Evolutionary conservation across 1,139 yeast species (phyloP).

Genomic region (Candida gigantensis): DNA sequence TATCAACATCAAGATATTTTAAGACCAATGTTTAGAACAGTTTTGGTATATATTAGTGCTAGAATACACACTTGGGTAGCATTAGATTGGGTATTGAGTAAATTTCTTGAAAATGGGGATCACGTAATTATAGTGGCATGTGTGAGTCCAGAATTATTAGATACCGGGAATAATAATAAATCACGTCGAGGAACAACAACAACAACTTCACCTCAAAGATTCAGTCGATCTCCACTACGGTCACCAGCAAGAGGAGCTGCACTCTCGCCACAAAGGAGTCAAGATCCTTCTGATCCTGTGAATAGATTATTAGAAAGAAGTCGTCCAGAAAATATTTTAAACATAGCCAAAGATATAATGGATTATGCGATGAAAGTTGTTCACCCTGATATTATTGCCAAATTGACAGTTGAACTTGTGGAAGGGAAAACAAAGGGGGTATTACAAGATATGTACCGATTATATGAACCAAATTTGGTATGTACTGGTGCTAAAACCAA

Average conservation of each 20-base stretch:
- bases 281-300: conserved; percentile 17
- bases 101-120: conserved; percentile 61
- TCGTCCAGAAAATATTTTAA: conserved; percentile 36
- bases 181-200: conserved; percentile 10
- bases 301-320: conserved; percentile 34
- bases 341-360: conserved; percentile 45
- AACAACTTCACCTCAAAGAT: conserved; percentile 21
- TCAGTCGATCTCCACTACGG: too few relatives aligned
- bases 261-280: conserved; percentile 1
- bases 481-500: conserved; percentile 61
- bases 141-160: conserved; percentile 19
- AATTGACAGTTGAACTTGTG: conserved; percentile 62
- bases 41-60: conserved; percentile 68
- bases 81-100: conserved; percentile 62
- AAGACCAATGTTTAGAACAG: conserved; percentile 50
- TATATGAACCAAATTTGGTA: conserved; percentile 66
- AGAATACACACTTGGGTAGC: conserved; percentile 80
- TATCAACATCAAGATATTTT: conserved; percentile 32
- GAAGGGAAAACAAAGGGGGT: conserved; percentile 60
- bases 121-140: conserved; percentile 58
- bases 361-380: conserved; percentile 48
- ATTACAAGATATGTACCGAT: conserved; percentile 58
- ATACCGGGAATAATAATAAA: conserved; percentile 2
- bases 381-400: conserved; percentile 51
- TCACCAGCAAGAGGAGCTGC: conserved; percentile 1